Conservation (phyloP, 768 basidiomycete genomes). For the Pleurotus djamor region DNA sequence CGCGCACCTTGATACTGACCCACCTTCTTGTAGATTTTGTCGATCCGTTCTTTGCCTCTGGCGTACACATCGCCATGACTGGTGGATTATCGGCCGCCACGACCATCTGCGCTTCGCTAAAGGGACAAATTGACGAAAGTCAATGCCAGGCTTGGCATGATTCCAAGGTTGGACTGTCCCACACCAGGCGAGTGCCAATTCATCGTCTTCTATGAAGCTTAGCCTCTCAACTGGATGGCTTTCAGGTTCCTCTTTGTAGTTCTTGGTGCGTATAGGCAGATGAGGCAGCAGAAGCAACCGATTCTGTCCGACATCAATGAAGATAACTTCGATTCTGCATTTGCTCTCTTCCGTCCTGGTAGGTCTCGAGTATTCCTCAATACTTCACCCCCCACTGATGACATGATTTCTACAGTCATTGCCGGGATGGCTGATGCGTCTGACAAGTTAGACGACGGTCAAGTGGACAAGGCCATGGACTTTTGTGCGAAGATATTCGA, state of each 20-base stretch:
- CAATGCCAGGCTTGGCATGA: slow-evolving; percentile 31
- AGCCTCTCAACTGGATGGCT: neutral
- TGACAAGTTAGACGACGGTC: slow-evolving; percentile 18
- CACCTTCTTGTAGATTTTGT: slow-evolving; percentile 32
- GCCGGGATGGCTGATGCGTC: slow-evolving; percentile 20
- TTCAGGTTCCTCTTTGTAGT: slow-evolving; percentile 46
- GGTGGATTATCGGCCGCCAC: slow-evolving; percentile 35
- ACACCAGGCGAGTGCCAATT: slow-evolving; percentile 24
- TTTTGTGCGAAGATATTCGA: slow-evolving; percentile 19
- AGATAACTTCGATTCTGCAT: slow-evolving; percentile 48
- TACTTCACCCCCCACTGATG: neutral
- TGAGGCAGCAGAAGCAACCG: slow-evolving; percentile 34
- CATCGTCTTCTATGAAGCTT: neutral
- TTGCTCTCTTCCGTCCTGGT: slow-evolving; percentile 43
- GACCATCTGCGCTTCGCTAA: slow-evolving; percentile 33
- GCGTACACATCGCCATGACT: slow-evolving; percentile 39
- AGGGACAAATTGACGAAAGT: slow-evolving; percentile 23
- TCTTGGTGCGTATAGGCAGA: slow-evolving; percentile 51
- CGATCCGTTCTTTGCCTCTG: slow-evolving; percentile 45
- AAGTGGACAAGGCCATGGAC: slow-evolving; percentile 17
- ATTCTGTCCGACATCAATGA: slow-evolving; percentile 41
- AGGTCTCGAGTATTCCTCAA: slow-evolving; percentile 7
- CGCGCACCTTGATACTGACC: neutral
- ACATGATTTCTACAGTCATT: slow-evolving; percentile 18
- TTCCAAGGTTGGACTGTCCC: slow-evolving; percentile 27